phyloP scores from a whole-genome alignment of 805 yeast genomes.

The Metschnikowia anglica region DNA sequence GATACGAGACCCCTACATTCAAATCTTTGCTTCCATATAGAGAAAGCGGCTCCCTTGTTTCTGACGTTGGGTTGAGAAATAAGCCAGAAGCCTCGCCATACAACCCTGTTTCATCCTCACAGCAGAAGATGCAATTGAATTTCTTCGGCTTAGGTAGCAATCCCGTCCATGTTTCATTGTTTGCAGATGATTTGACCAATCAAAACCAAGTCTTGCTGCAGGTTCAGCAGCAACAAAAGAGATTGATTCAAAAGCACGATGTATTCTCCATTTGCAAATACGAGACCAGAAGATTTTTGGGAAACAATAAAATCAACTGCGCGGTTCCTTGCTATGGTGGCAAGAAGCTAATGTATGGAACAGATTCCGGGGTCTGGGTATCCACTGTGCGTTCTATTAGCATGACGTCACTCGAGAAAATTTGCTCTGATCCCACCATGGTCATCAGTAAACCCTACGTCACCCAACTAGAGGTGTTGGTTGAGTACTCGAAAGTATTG shows the following conservation, averaged over 20 bases:
- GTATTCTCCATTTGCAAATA: constrained; percentile 76
- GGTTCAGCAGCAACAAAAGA: constrained; percentile 74
- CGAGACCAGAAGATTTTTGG: constrained; percentile 72
- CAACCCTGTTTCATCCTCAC: constrained; percentile 27
- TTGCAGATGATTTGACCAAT: constrained; percentile 54
- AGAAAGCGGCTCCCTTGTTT: constrained; percentile 35
- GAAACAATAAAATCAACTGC: constrained; percentile 77
- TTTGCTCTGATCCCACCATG: constrained; percentile 70
- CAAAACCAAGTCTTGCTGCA: constrained; percentile 81
- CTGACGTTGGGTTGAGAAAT: constrained; percentile 34
- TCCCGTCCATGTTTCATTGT: constrained; percentile 53
- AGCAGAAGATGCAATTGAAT: constrained; percentile 47
- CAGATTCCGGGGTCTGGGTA: constrained; percentile 86
- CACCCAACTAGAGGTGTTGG: constrained; percentile 86
- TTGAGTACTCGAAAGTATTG: constrained; percentile 81
- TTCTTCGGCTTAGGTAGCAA: constrained; percentile 53
- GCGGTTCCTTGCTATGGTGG: constrained; percentile 95
- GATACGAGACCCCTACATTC: constrained; percentile 74
- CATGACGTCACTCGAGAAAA: constrained; percentile 46
- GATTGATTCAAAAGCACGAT: constrained; percentile 68
- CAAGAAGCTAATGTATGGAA: constrained; percentile 82
- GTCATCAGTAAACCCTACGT: constrained; percentile 74
- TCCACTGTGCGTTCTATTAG: constrained; percentile 64
- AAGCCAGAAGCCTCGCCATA: constrained; percentile 29
- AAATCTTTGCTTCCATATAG: constrained; percentile 40